Conservation (phyloP, 495 filamentous ascomycete species). For the Aspergillus ostianus region DNA sequence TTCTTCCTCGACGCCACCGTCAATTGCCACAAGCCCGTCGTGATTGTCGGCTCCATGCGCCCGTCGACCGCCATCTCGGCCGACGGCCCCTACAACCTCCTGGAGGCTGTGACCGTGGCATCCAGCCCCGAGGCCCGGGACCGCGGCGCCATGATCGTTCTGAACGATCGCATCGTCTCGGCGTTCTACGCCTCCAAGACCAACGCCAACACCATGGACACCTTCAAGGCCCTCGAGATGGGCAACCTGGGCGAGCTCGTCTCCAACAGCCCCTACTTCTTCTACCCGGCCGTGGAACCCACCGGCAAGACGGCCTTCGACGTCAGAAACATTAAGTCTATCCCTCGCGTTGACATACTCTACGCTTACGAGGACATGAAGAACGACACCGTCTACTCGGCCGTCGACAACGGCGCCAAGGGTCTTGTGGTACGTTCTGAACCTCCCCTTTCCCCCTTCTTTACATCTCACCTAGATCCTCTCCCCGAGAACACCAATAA, state of each 20-base stretch:
- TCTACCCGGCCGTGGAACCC: constrained; percentile 36
- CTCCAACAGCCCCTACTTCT: constrained; percentile 46
- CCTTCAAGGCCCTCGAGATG: constrained; percentile 47
- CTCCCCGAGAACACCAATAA: background rate
- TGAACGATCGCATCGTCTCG: constrained; percentile 50
- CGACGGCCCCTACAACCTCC: constrained; percentile 50
- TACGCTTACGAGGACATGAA: constrained; percentile 39
- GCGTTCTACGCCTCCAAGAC: constrained; percentile 52
- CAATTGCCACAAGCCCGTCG: constrained; percentile 46
- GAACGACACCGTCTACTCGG: constrained; percentile 32
- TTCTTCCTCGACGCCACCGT: constrained; percentile 51
- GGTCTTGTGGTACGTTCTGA: constrained; percentile 39
- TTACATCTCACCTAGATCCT: no score
- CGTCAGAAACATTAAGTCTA: constrained; percentile 25
- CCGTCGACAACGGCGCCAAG: constrained; percentile 38
- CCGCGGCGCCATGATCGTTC: constrained; percentile 46
- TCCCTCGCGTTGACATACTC: constrained; percentile 47
- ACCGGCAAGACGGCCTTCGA: constrained; percentile 38
- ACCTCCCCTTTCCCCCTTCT: background rate
- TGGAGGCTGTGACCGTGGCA: constrained; percentile 48
- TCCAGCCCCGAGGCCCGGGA: constrained; percentile 29
- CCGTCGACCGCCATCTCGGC: constrained; percentile 50
- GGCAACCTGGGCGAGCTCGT: constrained; percentile 46
- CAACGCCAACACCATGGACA: constrained; percentile 51
- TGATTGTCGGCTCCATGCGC: constrained; percentile 50